phyloP scores from a whole-genome alignment of 257 asterid species.

The Salvia splendens region DNA sequence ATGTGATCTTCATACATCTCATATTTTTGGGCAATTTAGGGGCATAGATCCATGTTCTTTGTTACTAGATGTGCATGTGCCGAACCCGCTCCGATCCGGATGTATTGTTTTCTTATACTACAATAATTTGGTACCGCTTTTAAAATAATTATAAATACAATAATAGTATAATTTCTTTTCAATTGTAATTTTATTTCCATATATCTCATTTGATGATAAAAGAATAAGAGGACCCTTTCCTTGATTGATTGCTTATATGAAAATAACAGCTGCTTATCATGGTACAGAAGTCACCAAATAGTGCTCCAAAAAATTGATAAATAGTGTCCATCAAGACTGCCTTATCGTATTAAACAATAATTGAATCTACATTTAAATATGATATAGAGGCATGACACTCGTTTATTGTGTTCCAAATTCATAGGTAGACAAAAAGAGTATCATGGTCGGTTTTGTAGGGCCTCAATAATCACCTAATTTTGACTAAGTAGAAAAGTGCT shows the following conservation, averaged over 20 bases:
- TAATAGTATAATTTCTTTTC: too few species aligned
- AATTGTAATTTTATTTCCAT: neutral
- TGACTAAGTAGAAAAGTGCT: slow-evolving; percentile 1
- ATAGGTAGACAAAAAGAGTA: slow-evolving; percentile 8
- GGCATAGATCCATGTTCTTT: too few species aligned
- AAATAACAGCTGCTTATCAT: slow-evolving; percentile 13
- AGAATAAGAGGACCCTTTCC: slow-evolving; percentile 18
- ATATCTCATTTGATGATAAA: neutral
- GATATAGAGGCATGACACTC: neutral
- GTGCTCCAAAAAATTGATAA: neutral
- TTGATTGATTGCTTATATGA: slow-evolving; percentile 30
- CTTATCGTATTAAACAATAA: neutral
- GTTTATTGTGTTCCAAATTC: slow-evolving; percentile 13
- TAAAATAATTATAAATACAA: too few species aligned
- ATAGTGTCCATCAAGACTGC: neutral
- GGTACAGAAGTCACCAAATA: neutral
- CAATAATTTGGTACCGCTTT: too few species aligned
- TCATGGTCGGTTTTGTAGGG: slow-evolving; percentile 34
- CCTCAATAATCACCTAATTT: slow-evolving; percentile 11
- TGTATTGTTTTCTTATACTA: neutral
- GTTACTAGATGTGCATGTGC: too few species aligned
- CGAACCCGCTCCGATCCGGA: too few species aligned
- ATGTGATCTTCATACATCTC: neutral
- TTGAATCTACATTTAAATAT: slow-evolving; percentile 16
- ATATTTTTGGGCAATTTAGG: too few species aligned